phyloP scores from a whole-genome alignment of 768 basidiomycete species.

The Plicaturopsis crispa region DNA sequence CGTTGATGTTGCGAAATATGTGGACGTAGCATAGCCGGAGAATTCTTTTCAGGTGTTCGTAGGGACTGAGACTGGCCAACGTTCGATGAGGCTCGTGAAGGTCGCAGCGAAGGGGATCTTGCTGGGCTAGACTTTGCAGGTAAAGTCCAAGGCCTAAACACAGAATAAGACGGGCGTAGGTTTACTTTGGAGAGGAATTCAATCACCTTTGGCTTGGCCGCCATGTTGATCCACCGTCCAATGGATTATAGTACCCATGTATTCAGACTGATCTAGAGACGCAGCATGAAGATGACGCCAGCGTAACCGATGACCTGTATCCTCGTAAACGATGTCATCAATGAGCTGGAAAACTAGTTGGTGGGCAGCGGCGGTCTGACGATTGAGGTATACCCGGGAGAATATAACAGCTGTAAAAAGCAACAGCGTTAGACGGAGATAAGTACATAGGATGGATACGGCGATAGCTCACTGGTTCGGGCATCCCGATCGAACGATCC shows the following conservation, averaged over 20 bases:
- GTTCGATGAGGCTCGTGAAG: conserved; percentile 12
- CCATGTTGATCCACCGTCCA: conserved; percentile 11
- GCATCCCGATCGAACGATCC: conserved; percentile 10
- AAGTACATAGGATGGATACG: conserved; percentile 3
- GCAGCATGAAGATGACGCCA: conserved; percentile 17
- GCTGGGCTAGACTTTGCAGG: conserved; percentile 8
- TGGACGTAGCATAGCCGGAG: conserved; percentile 15
- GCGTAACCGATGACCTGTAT: conserved; percentile 12
- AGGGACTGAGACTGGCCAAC: conserved; percentile 8
- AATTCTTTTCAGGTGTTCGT: conserved; percentile 16
- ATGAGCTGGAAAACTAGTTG: conserved; percentile 12
- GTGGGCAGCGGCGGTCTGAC: conserved; percentile 15
- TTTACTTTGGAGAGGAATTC: too few species aligned
- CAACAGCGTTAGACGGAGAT: not conserved
- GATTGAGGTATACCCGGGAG: conserved; percentile 12
- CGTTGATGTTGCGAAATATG: conserved; percentile 12
- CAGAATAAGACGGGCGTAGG: not conserved
- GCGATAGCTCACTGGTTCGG: conserved; percentile 11
- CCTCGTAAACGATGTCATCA: conserved; percentile 12
- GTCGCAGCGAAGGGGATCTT: conserved; percentile 5
- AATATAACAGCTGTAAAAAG: conserved; percentile 12
- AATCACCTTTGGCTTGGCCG: conserved; percentile 12
- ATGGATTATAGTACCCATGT: conserved; percentile 9
- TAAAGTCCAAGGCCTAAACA: conserved; percentile 13
- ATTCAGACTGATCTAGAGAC: conserved; percentile 2